phyloP scores from a whole-genome alignment of 495 filamentous ascomycete species.

The Recurvomyces mirabilis region DNA sequence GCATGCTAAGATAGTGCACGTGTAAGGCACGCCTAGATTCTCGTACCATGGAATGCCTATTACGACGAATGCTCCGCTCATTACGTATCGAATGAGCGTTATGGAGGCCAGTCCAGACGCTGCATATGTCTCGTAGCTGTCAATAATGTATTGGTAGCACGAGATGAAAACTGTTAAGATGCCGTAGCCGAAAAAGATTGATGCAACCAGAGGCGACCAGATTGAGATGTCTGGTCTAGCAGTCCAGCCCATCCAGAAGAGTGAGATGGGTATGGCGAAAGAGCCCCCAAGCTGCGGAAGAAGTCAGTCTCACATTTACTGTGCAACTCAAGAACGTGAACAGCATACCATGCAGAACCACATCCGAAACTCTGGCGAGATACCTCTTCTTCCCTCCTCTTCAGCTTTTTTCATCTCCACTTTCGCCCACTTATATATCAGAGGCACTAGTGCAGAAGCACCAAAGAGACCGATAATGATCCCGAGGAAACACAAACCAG shows the following conservation, averaged over 20 bases:
- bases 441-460: slow-evolving; percentile 37
- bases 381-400: slow-evolving; percentile 26
- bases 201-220: slow-evolving; percentile 43
- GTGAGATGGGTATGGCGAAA: slow-evolving; percentile 38
- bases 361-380: slow-evolving; percentile 46
- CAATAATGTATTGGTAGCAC: slow-evolving; percentile 29
- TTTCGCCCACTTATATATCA: slow-evolving; percentile 46
- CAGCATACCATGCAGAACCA: slow-evolving; percentile 52
- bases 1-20: slow-evolving; percentile 43
- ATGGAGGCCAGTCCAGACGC: slow-evolving; percentile 24
- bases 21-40: slow-evolving; percentile 46
- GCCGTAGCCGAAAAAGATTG: slow-evolving; percentile 42
- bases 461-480: slow-evolving; percentile 46
- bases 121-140: slow-evolving; percentile 25
- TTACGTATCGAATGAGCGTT: slow-evolving; percentile 27
- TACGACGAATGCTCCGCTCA: slow-evolving; percentile 32
- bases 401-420: slow-evolving; percentile 33
- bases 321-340: slow-evolving; percentile 54
- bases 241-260: slow-evolving; percentile 48
- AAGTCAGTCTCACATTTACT: slow-evolving; percentile 35
- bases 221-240: slow-evolving; percentile 34
- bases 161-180: slow-evolving; percentile 28
- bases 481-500: slow-evolving; percentile 47
- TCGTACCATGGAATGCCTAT: slow-evolving; percentile 41
- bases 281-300: slow-evolving; percentile 26